These are phyloP conservation scores for Scedosporium minutisporum DNA, from an alignment of 2,329 filamentous ascomycete genomes.

Conservation along the genomic window DNA sequence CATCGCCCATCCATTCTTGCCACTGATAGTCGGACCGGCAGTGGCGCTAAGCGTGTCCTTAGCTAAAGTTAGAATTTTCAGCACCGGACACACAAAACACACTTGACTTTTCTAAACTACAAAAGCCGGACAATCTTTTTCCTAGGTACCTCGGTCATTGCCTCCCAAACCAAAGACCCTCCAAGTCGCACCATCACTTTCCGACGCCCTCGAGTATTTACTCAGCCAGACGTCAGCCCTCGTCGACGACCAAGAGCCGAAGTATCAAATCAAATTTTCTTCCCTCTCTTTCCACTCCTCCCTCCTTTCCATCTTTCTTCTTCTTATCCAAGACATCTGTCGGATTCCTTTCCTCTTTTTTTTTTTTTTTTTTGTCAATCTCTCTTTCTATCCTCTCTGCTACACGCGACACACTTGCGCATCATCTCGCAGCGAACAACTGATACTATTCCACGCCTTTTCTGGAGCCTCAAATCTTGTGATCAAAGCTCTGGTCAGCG, in stretches of 20 bases:
- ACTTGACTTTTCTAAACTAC: not conserved
- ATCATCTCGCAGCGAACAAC: not conserved
- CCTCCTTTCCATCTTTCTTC: not conserved
- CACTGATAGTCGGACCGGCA: conserved; percentile 7
- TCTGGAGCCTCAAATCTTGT: not conserved
- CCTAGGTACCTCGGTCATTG: not conserved
- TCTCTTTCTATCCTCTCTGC: not conserved
- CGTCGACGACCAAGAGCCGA: not conserved
- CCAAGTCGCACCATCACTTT: not conserved
- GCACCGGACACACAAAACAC: not conserved
- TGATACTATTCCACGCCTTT: not conserved
- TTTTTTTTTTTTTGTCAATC: not conserved
- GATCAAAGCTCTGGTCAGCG: not conserved
- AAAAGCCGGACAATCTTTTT: not conserved
- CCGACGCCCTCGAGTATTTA: not conserved
- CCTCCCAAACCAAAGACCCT: not conserved
- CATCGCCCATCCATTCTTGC: not conserved
- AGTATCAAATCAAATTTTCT: conserved; percentile 1
- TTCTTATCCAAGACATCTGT: not conserved
- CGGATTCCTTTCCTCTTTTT: not conserved
- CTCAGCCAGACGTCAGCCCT: conserved; percentile 1
- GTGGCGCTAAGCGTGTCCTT: conserved; percentile 4
- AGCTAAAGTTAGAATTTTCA: conserved; percentile 3
- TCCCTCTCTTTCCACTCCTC: conserved; percentile 5
- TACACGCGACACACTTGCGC: not conserved